Base-by-base conservation (phyloP, 164 flowering plant genomes). In the Umbellularia californica region DNA sequence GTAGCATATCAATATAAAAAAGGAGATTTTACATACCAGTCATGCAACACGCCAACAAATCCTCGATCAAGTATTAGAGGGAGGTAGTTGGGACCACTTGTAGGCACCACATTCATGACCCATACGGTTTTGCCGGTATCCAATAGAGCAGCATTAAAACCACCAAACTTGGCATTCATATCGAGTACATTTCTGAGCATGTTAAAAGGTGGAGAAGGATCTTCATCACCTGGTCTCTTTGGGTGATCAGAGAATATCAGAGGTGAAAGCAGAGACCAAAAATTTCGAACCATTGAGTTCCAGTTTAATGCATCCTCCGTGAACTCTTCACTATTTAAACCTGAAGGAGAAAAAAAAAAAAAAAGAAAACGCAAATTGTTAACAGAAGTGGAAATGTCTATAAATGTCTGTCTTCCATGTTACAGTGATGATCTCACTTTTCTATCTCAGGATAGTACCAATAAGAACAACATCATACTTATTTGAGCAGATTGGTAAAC, bases 41-140 rank as follows among this genome's bases (percentile, higher is more conserved):
- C 93, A 84, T 96, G 99, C 76, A 90, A 73, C 55, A 88, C 93
- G 33, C 99, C 99, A 76, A 91, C 80, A 76, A 87, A 88, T 70
- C 99, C 99, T 76, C 98, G 84, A 79, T 96, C 99, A 12, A 88
- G 86, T 70, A 96, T 92, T 72, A 93, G 73, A 51, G 99, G 99
- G 73, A 96, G 96, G 73, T 82, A 76, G 83, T 94, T 92, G 20
- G 83, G 88, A 64, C 89, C 92, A 65, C 50, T 85, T 22, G 88
- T 84, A 28, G 99, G 99, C 17, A 96, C 90, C 68, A 94, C 99
- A 82, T 96, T 96, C 99, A 96, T 96, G 70, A 96, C 99, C 99
- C 99, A 94, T 2, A 84, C 97, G 69, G 91, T 85, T 79, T 91
- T 96, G 70, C 90, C 87, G 14, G 89, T 83, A 75, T 92, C 92